Conservation (phyloP, 2,329 filamentous ascomycete species). For the Diaporthe aspalathi region DNA sequence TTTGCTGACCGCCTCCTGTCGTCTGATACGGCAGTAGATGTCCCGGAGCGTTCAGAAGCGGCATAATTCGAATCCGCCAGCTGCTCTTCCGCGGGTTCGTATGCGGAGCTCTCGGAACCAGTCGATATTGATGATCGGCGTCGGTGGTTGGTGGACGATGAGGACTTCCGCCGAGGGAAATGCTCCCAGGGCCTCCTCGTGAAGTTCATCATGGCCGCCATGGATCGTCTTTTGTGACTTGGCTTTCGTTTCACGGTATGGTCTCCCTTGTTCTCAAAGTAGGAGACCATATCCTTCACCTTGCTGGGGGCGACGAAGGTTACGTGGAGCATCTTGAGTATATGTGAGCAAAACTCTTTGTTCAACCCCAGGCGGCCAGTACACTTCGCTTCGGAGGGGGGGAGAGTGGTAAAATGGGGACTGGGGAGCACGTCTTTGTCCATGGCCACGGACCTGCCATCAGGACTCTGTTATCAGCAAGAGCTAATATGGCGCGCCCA, state of each 20-base stretch:
- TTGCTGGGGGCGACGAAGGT: background rate
- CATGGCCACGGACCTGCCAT: background rate
- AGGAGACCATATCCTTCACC: conserved; percentile 21
- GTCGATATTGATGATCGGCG: background rate
- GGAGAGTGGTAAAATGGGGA: background rate
- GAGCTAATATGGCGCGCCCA: background rate
- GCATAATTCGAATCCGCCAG: background rate
- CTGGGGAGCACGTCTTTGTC: background rate
- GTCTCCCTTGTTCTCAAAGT: background rate
- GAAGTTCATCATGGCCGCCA: background rate
- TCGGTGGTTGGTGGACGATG: background rate
- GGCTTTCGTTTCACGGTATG: background rate
- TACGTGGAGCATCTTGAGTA: background rate
- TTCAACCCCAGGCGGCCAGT: background rate
- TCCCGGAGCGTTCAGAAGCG: background rate
- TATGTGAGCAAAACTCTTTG: background rate
- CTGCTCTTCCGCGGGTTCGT: background rate
- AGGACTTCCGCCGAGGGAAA: conserved; percentile 10
- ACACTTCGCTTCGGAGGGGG: background rate
- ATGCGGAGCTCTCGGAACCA: background rate
- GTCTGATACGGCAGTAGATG: background rate
- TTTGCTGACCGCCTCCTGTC: background rate
- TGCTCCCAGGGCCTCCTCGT: conserved; percentile 12
- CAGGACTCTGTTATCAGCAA: conserved; percentile 1
- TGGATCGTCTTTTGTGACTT: background rate